Evolutionary conservation across 495 filamentous ascomycete genomes (phyloP).

Genomic region (Lichenothelia convexa): DNA sequence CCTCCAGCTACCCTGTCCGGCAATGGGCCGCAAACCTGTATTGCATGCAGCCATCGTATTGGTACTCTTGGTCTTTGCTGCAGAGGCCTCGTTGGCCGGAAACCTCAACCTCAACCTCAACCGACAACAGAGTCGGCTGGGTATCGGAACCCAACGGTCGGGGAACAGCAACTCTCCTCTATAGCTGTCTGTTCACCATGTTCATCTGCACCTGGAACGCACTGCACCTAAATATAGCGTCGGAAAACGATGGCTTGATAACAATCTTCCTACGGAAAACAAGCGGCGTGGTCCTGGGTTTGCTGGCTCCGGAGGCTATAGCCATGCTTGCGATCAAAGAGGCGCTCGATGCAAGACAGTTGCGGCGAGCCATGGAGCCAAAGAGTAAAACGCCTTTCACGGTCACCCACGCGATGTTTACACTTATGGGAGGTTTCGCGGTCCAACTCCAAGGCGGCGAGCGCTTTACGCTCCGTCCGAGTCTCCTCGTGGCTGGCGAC

Average conservation of each 20-base stretch:
- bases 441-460: conserved; percentile 2
- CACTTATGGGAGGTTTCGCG: conserved; percentile 16
- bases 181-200: conserved; percentile 11
- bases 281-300: not conserved
- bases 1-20: too few species aligned
- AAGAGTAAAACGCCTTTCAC: not conserved
- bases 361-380: not conserved
- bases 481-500: conserved; percentile 7
- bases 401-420: conserved; percentile 7
- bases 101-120: not conserved
- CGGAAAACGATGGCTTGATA: not conserved
- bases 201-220: conserved; percentile 13
- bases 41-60: too few species aligned
- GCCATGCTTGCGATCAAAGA: not conserved
- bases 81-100: too few species aligned
- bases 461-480: not conserved
- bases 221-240: conserved; percentile 12
- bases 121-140: conserved; percentile 2
- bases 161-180: conserved; percentile 11
- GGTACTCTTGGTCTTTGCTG: too few species aligned
- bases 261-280: not conserved
- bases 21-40: too few species aligned
- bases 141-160: conserved; percentile 4
- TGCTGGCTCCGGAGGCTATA: not conserved
- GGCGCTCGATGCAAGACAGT: not conserved